These are phyloP conservation scores for Cercospora berteroae DNA, from an alignment of 2,329 filamentous ascomycete genomes.

Conservation along the genomic window DNA sequence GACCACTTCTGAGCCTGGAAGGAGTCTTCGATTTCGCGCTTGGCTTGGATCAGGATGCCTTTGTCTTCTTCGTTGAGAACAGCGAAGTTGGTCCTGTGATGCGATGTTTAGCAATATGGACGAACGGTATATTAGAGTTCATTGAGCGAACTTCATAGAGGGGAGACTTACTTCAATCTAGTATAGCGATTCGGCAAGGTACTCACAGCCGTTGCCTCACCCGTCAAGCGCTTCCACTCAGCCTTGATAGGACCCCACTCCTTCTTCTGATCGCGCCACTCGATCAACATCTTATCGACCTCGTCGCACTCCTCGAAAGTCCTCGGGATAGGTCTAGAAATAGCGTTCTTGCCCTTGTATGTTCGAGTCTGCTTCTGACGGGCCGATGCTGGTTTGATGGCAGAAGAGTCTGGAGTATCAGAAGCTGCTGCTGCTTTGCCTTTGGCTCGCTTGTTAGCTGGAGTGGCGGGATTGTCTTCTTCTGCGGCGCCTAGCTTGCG, in stretches of 20 bases:
- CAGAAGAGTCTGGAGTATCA: neutral
- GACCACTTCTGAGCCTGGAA: constrained; percentile 44
- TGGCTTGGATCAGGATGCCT: constrained; percentile 36
- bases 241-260: constrained; percentile 33
- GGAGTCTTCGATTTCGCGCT: constrained; percentile 42
- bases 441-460: constrained; percentile 9
- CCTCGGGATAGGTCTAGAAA: constrained; percentile 22
- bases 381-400: neutral
- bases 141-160: too few species aligned
- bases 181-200: constrained; percentile 43
- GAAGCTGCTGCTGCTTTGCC: neutral
- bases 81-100: constrained; percentile 40
- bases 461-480: constrained; percentile 1
- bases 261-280: constrained; percentile 29
- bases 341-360: constrained; percentile 13
- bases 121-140: neutral
- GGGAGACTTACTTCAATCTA: constrained; percentile 19
- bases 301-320: constrained; percentile 32
- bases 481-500: constrained; percentile 12
- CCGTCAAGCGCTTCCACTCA: constrained; percentile 35
- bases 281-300: constrained; percentile 33
- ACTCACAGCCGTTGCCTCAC: constrained; percentile 35
- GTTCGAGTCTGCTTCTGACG: constrained; percentile 14
- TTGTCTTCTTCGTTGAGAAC: constrained; percentile 37
- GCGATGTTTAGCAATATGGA: neutral